Base-by-base conservation (phyloP, 257 asterid genomes). In the Solanum tacnaense region DNA sequence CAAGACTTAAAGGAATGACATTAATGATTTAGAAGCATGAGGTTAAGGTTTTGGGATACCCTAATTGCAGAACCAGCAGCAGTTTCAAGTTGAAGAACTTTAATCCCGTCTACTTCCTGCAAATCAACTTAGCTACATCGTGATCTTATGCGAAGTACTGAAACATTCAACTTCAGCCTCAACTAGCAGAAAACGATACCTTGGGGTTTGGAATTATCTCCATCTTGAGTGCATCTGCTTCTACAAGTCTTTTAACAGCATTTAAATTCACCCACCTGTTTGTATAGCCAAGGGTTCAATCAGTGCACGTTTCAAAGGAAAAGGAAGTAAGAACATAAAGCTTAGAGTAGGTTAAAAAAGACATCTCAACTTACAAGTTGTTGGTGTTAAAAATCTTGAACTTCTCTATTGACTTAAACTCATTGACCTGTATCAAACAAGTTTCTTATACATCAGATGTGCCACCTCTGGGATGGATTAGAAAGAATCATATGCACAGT, bases 51-150 rank as follows among this genome's bases (percentile, higher is more conserved):
- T 52, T 87, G 56, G 70, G 73, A 46, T 93, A 97, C 99, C 99
- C 89, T 95, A 88, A 97, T 97, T 34, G 99, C 99, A 84, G 99
- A 99, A 82, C 99, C 99, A 70, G 99, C 99, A 87, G 99, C 99
- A 83, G 98, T 95, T 93, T 96, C 98, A 84, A 96, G 98, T 91
- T 96, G 99, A 93, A 96, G 99, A 91, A 97, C 98, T 90, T 96
- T 95, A 83, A 96, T 67, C 68, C 99, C 99, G 76, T 95, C 96
- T 84, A 97, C 99, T 94, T 97, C 99, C 99, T 97, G 91, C 21
- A 75, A 84, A 86, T 62, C 11, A 49, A 73, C 3, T 31, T 81
- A 46, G 46, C 44, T 4, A 32, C 83, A 78, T 52, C 60, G 49
- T 31, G 83, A 52, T 73, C 84, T 31, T 20, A 25, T 35, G 72